A percentile compares a stretch with the other conserved stretches of the same genome.
Evolutionary conservation across 2,329 filamentous ascomycete genomes (phyloP).

Genomic region (Thelonectria olida): DNA sequence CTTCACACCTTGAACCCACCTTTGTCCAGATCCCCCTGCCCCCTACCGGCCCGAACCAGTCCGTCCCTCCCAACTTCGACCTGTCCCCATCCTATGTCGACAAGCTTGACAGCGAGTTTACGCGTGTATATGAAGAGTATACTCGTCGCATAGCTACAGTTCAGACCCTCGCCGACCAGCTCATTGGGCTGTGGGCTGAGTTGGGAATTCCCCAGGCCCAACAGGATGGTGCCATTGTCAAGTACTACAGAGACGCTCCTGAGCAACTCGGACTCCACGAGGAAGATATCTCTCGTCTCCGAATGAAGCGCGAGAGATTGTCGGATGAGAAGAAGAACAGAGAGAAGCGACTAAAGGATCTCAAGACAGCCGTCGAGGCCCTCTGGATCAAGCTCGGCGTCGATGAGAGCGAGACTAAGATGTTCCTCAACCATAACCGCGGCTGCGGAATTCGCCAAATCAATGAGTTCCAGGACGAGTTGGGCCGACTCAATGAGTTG

Average conservation of each 20-base stretch:
- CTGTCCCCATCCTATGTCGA: slow-evolving; percentile 91
- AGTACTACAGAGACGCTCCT: slow-evolving; percentile 88
- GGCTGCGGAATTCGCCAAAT: slow-evolving; percentile 92
- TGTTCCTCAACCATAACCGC: slow-evolving; percentile 86
- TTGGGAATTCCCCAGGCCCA: slow-evolving; percentile 93
- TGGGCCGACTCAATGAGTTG: slow-evolving; percentile 85
- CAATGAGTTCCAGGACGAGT: slow-evolving; percentile 95
- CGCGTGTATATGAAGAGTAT: slow-evolving; percentile 96
- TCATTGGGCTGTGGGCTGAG: slow-evolving; percentile 95
- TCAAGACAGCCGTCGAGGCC: slow-evolving; percentile 80
- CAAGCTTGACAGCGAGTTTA: slow-evolving; percentile 89
- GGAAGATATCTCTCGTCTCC: slow-evolving; percentile 80
- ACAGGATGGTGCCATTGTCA: slow-evolving; percentile 86
- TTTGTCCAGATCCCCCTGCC: slow-evolving; percentile 89
- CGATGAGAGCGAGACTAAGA: slow-evolving; percentile 82
- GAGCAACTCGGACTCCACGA: slow-evolving; percentile 94
- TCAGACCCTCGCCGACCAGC: slow-evolving; percentile 78
- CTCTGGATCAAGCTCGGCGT: slow-evolving; percentile 91
- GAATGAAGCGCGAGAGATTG: slow-evolving; percentile 80
- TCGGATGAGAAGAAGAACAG: slow-evolving; percentile 87
- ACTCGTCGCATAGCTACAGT: slow-evolving; percentile 82
- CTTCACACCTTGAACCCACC: slow-evolving; percentile 89
- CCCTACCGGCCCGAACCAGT: slow-evolving; percentile 79
- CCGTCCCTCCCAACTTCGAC: slow-evolving; percentile 85
- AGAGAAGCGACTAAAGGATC: slow-evolving; percentile 79